Evolutionary conservation across 176 grass and related monocot genomes (phyloP).

Genomic region (Paspalum notatum): DNA sequence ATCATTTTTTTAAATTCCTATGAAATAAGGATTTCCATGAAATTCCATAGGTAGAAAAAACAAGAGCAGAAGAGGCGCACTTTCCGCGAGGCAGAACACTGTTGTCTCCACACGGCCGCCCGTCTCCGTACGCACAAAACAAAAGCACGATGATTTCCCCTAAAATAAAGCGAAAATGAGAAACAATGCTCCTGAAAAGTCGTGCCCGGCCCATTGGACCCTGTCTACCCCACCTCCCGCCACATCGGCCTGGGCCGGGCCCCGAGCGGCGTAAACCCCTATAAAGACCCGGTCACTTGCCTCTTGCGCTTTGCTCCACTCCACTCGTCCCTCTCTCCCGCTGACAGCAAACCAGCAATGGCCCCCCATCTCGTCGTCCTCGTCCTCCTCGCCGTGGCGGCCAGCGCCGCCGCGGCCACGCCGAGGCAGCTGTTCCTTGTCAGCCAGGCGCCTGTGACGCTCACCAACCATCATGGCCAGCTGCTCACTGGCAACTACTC

Average conservation of each 20-base stretch:
- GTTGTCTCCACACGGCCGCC: not conserved
- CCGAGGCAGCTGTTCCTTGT: slow-evolving; percentile 68
- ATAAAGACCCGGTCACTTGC: too few species aligned
- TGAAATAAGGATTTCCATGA: too few species aligned
- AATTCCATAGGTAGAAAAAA: too few species aligned
- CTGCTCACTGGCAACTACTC: slow-evolving; percentile 71
- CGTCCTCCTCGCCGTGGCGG: slow-evolving; percentile 16
- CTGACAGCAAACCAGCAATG: slow-evolving; percentile 16
- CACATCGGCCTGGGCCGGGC: too few species aligned
- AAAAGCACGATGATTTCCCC: not conserved
- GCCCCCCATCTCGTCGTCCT: slow-evolving; percentile 26
- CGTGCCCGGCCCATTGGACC: slow-evolving; percentile 18
- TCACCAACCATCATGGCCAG: slow-evolving; percentile 68
- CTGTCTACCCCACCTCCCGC: too few species aligned
- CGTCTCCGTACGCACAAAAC: too few species aligned
- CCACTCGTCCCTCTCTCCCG: not conserved
- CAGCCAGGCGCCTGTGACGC: slow-evolving; percentile 47
- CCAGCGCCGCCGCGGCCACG: slow-evolving; percentile 27
- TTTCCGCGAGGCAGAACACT: not conserved
- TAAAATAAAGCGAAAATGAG: not conserved
- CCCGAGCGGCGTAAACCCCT: too few species aligned
- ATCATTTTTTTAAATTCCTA: too few species aligned
- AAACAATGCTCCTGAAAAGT: slow-evolving; percentile 37
- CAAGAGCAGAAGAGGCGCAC: not conserved
- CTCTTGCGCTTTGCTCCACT: not conserved